Evolutionary conservation across 768 basidiomycete species (phyloP).

Genomic region (Panellus pusillus): DNA sequence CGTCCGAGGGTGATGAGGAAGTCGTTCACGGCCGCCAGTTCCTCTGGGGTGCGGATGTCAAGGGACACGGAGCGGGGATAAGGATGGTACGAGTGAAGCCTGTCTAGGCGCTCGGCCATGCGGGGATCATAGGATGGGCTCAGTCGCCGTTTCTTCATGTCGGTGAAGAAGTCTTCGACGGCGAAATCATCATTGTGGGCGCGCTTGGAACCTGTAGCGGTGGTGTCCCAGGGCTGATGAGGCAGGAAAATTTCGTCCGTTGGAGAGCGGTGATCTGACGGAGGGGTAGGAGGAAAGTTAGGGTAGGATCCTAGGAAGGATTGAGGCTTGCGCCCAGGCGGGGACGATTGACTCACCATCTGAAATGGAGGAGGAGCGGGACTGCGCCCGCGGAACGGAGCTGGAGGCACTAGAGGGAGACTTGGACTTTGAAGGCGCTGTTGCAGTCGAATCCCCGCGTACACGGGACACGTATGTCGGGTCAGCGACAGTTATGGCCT

Average conservation of each 20-base stretch:
- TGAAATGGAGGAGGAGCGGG: slow-evolving; percentile 48
- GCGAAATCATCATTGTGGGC: slow-evolving; percentile 54
- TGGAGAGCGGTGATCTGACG: slow-evolving; percentile 36
- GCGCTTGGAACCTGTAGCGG: slow-evolving; percentile 62
- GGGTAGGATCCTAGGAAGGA: slow-evolving; percentile 21
- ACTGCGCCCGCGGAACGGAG: slow-evolving; percentile 45
- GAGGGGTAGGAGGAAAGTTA: slow-evolving; percentile 22
- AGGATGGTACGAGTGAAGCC: slow-evolving; percentile 59
- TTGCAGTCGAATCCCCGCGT: slow-evolving; percentile 44
- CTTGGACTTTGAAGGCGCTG: slow-evolving; percentile 32
- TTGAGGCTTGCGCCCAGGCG: slow-evolving; percentile 11
- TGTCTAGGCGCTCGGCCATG: slow-evolving; percentile 85
- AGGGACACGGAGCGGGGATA: slow-evolving; percentile 79
- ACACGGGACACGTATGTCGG: slow-evolving; percentile 68
- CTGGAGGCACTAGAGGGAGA: slow-evolving; percentile 29
- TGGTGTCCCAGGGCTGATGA: slow-evolving; percentile 58
- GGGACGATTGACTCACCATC: slow-evolving; percentile 40
- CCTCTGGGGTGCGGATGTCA: slow-evolving; percentile 83
- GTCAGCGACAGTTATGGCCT: slow-evolving; percentile 88
- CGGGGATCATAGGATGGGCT: slow-evolving; percentile 85
- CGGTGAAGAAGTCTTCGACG: slow-evolving; percentile 82
- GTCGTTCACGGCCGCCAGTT: slow-evolving; percentile 84
- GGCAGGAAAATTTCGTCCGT: slow-evolving; percentile 55
- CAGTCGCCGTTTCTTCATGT: slow-evolving; percentile 90
- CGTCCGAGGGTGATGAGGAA: slow-evolving; percentile 87